phyloP scores from a whole-genome alignment of 257 asterid genomes.

The Coffea canephora region DNA sequence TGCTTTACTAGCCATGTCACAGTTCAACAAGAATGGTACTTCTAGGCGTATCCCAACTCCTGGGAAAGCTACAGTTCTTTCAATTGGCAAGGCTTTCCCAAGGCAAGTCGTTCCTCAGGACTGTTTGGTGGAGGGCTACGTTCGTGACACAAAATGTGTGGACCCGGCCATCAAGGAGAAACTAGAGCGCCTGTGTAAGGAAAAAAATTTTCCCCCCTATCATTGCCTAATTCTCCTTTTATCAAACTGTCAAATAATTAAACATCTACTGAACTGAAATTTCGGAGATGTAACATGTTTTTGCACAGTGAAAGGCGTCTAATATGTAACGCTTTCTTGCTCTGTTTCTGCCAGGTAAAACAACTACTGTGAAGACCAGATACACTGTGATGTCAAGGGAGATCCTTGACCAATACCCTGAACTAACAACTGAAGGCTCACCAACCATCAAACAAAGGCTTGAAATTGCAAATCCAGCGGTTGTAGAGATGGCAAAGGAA shows the following conservation, averaged over 20 bases:
- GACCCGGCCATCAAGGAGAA: slow-evolving; percentile 76
- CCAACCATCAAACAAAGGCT: slow-evolving; percentile 84
- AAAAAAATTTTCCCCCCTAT: not conserved
- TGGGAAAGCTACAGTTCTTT: slow-evolving; percentile 80
- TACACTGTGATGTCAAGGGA: slow-evolving; percentile 86
- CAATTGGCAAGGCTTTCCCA: slow-evolving; percentile 85
- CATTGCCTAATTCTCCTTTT: not conserved
- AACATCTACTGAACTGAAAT: not conserved
- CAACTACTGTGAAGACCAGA: slow-evolving; percentile 85
- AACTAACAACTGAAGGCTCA: slow-evolving; percentile 75
- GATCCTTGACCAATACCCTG: slow-evolving; percentile 70
- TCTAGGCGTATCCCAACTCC: slow-evolving; percentile 45
- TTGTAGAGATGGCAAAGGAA: slow-evolving; percentile 67
- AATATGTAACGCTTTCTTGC: not conserved
- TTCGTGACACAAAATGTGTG: slow-evolving; percentile 75
- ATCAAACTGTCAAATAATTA: not conserved
- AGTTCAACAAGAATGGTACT: slow-evolving; percentile 23
- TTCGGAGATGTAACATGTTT: not conserved
- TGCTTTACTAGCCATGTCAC: slow-evolving; percentile 39
- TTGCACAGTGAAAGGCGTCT: not conserved
- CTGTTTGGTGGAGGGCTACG: slow-evolving; percentile 74
- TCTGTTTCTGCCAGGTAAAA: slow-evolving; percentile 52
- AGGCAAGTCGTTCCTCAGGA: slow-evolving; percentile 83
- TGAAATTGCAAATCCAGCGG: slow-evolving; percentile 79
- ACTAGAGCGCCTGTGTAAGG: slow-evolving; percentile 71